These are phyloP conservation scores for Penicillium lividum DNA, from an alignment of 495 filamentous ascomycete genomes.

Conservation along the genomic window DNA sequence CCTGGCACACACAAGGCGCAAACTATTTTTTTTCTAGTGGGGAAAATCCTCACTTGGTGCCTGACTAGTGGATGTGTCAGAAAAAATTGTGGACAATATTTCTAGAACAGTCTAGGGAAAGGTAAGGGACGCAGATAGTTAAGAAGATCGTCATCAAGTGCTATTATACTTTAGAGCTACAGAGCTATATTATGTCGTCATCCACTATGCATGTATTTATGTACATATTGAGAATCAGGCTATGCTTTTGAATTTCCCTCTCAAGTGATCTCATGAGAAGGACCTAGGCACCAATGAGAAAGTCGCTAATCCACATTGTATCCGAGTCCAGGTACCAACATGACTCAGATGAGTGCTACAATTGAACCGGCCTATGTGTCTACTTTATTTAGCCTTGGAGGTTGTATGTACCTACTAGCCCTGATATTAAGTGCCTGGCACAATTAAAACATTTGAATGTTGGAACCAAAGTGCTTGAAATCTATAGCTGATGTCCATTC, in stretches of 20 bases:
- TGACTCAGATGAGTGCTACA: too few relatives aligned
- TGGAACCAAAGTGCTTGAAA: too few relatives aligned
- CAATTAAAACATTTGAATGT: too few relatives aligned
- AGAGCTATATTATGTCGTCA: not conserved
- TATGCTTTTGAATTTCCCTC: not conserved
- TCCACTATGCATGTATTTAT: not conserved
- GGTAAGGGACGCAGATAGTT: not conserved
- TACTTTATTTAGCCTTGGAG: too few relatives aligned
- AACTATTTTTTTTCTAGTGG: slow-evolving; percentile 20
- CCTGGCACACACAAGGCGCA: slow-evolving; percentile 17
- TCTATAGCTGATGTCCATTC: too few relatives aligned
- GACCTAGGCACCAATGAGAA: not conserved
- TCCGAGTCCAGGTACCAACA: not conserved
- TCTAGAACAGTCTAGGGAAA: slow-evolving; percentile 6
- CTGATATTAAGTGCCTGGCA: not conserved
- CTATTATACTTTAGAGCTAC: not conserved
- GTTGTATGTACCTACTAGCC: not conserved
- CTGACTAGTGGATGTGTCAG: slow-evolving; percentile 10
- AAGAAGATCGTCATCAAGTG: not conserved
- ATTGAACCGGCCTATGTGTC: too few relatives aligned
- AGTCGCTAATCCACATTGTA: not conserved
- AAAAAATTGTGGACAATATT: slow-evolving; percentile 3
- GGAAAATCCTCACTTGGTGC: slow-evolving; percentile 6
- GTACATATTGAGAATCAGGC: slow-evolving; percentile 1
- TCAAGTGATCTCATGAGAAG: too few relatives aligned